Conservation (phyloP, 176 grass and related monocot species). For the Cocos nucifera region DNA sequence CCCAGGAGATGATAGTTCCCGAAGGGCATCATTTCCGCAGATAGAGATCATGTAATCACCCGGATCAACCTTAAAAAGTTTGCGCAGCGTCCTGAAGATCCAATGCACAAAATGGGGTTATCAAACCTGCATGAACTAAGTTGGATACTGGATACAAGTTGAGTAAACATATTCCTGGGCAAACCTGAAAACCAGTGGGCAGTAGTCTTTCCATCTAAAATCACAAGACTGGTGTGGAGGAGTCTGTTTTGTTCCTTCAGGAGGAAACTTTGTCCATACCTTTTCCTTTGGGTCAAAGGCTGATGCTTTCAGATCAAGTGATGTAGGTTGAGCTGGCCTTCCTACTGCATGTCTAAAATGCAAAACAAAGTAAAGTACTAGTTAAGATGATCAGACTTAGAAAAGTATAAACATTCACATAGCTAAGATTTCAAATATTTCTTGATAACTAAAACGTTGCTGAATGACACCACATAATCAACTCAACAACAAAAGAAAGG, state of each 20-base stretch:
- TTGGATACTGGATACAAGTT: no score
- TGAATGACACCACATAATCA: no score
- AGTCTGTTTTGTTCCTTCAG: conserved; percentile 70
- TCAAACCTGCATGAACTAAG: no score
- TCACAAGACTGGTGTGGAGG: conserved; percentile 75
- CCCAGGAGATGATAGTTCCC: conserved; percentile 56
- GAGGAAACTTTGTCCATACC: conserved; percentile 82
- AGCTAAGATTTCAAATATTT: no score
- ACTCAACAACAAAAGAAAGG: no score
- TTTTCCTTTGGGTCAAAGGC: conserved; percentile 90
- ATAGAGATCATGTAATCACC: conserved; percentile 73
- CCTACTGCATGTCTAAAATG: conserved; percentile 63
- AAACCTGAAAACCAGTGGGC: conserved; percentile 78
- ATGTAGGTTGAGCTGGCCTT: conserved; percentile 40
- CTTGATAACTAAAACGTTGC: no score
- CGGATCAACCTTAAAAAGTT: conserved; percentile 59
- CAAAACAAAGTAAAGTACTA: no score
- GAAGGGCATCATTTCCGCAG: conserved; percentile 52
- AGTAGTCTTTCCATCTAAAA: conserved; percentile 90
- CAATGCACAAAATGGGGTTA: not conserved
- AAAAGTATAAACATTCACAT: no score
- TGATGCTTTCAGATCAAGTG: conserved; percentile 64
- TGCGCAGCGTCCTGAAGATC: conserved; percentile 36
- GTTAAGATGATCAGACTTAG: no score
- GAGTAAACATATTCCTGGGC: not conserved